Evolutionary conservation across 176 grass and related monocot genomes (phyloP).

Genomic region (Oryza rufipogon): DNA sequence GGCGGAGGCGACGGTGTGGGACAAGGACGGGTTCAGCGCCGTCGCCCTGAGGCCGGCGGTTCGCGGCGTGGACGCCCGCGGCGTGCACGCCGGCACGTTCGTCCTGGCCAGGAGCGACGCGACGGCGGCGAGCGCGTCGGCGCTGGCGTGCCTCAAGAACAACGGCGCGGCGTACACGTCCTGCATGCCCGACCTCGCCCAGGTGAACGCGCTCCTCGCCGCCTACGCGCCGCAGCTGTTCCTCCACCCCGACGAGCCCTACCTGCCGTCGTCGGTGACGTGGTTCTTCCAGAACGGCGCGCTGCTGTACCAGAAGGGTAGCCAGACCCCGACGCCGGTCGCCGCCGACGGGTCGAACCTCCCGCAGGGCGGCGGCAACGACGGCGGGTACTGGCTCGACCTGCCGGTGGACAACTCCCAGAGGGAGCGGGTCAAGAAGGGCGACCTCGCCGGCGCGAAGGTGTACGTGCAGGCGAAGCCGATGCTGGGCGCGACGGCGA

Average conservation of each 20-base stretch:
- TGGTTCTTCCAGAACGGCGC: slow-evolving; percentile 93
- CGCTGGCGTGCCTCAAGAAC: slow-evolving; percentile 76
- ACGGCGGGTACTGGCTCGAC: slow-evolving; percentile 84
- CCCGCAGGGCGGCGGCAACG: slow-evolving; percentile 67
- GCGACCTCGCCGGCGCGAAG: slow-evolving; percentile 56
- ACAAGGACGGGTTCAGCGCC: slow-evolving; percentile 51
- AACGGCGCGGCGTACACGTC: slow-evolving; percentile 41
- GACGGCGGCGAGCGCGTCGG: neutral
- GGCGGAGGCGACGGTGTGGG: slow-evolving; percentile 57
- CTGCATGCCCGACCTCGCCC: slow-evolving; percentile 66
- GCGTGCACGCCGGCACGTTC: slow-evolving; percentile 72
- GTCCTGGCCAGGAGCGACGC: slow-evolving; percentile 17
- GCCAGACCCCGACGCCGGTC: slow-evolving; percentile 52
- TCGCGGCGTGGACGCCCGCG: slow-evolving; percentile 55
- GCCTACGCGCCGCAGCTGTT: slow-evolving; percentile 76
- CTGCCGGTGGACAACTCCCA: slow-evolving; percentile 51
- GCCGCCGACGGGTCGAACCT: slow-evolving; percentile 74
- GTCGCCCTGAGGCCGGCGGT: slow-evolving; percentile 42
- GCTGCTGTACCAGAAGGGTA: slow-evolving; percentile 72
- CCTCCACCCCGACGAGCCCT: slow-evolving; percentile 67
- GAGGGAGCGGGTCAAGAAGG: slow-evolving; percentile 62
- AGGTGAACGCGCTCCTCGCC: slow-evolving; percentile 59
- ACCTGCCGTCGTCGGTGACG: slow-evolving; percentile 64
- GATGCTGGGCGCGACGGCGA: slow-evolving; percentile 78
- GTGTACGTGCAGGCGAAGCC: slow-evolving; percentile 81